Evolutionary conservation across 2,329 filamentous ascomycete species (phyloP).

Genomic region (Fusarium odoratissimum): DNA sequence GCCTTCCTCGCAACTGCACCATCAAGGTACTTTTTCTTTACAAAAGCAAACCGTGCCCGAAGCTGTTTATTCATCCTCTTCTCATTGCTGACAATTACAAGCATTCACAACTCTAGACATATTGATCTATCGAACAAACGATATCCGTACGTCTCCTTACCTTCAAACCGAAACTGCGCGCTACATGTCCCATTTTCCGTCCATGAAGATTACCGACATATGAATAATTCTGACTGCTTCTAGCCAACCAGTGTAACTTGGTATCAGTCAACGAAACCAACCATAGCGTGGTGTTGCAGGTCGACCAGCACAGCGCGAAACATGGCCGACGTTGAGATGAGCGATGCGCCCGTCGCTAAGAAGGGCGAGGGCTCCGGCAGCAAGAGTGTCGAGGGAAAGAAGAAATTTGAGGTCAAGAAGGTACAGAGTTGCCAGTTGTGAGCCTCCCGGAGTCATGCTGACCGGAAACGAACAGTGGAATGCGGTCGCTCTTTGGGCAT

Average conservation of each 20-base stretch:
- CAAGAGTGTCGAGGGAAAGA: conserved; percentile 76
- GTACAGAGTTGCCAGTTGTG: conserved; percentile 58
- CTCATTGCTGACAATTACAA: conserved; percentile 15
- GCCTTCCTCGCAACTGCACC: neutral
- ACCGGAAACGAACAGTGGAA: conserved; percentile 78
- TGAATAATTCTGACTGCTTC: conserved; percentile 3
- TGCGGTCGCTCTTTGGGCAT: conserved; percentile 96
- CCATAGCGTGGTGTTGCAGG: neutral
- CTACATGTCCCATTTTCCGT: neutral
- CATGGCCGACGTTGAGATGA: conserved; percentile 98
- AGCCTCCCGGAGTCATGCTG: conserved; percentile 4
- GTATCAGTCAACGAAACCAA: neutral
- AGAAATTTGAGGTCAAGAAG: conserved; percentile 99
- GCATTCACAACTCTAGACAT: conserved; percentile 4
- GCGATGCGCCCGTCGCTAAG: conserved; percentile 78
- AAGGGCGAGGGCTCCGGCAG: conserved; percentile 61
- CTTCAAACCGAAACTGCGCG: conserved; percentile 12
- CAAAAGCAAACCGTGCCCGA: neutral
- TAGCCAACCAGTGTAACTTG: conserved; percentile 2
- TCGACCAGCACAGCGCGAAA: neutral
- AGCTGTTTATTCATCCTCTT: neutral
- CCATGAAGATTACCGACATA: neutral
- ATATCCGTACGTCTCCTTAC: conserved; percentile 25
- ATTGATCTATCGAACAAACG: neutral
- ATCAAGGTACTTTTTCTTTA: conserved; percentile 31